These are phyloP conservation scores for Lipomyces starkeyi DNA, from an alignment of 805 yeast species.

Conservation along the genomic window DNA sequence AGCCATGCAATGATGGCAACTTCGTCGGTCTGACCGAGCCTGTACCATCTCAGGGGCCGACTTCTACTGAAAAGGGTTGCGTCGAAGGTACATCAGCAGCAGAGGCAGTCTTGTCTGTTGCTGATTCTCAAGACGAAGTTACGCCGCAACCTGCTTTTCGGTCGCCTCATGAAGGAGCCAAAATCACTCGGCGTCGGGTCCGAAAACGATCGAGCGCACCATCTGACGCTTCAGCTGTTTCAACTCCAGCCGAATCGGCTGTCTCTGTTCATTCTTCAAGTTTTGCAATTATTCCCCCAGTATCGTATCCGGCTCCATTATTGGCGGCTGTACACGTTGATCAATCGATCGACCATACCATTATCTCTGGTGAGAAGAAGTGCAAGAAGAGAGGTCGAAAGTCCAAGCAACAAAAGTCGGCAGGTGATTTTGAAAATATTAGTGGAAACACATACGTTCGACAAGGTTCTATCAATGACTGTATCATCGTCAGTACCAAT, in stretches of 20 bases:
- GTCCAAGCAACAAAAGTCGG: background rate
- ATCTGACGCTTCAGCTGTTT: background rate
- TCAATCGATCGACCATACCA: background rate
- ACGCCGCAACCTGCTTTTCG: background rate
- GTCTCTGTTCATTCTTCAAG: background rate
- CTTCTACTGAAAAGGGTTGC: background rate
- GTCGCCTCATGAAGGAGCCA: background rate
- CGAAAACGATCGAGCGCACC: background rate
- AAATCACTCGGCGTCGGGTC: background rate
- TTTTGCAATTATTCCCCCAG: background rate
- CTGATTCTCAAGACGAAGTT: background rate
- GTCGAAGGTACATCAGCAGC: background rate
- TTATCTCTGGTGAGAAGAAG: background rate
- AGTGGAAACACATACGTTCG: background rate
- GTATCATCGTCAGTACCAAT: constrained; percentile 2
- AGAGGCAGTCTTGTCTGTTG: background rate
- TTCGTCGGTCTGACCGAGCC: background rate
- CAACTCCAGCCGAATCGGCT: background rate
- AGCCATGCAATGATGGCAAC: background rate
- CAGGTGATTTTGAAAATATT: background rate
- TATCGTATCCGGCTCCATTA: background rate
- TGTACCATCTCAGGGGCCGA: background rate
- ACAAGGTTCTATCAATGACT: constrained; percentile 9
- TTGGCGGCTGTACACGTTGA: background rate
- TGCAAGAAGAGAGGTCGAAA: background rate